Conservation (phyloP, 108 stramenopile species). For the Fragilariopsis cylindrus region DNA sequence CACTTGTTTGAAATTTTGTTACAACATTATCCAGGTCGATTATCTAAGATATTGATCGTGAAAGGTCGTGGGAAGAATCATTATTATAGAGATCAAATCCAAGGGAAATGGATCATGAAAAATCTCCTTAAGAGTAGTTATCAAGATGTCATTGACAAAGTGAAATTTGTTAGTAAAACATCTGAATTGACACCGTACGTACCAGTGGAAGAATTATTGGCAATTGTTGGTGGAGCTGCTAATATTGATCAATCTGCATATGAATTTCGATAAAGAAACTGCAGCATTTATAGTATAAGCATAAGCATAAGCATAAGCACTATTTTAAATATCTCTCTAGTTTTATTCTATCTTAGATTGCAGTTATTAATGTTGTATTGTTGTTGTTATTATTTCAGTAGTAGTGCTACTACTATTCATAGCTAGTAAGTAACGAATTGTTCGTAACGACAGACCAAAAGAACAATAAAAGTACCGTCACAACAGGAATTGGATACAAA, state of each 20-base stretch:
- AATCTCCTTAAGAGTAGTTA: conserved; percentile 20
- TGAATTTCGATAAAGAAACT: conserved; percentile 11
- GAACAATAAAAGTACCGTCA: not conserved
- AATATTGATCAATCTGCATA: conserved; percentile 17
- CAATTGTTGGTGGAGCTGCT: conserved; percentile 49
- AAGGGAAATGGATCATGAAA: conserved; percentile 22
- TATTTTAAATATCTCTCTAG: not conserved
- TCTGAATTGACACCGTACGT: conserved; percentile 49
- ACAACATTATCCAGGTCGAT: conserved; percentile 68
- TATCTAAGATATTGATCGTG: conserved; percentile 51
- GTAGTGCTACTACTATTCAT: not conserved
- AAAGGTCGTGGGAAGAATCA: conserved; percentile 38
- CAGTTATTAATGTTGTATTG: not conserved
- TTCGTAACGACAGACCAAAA: conserved; percentile 20
- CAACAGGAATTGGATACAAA: conserved; percentile 27
- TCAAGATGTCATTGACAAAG: conserved; percentile 29
- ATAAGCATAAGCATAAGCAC: not conserved
- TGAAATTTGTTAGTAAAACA: conserved; percentile 35
- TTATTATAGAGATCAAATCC: conserved; percentile 12
- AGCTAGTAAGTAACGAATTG: conserved; percentile 7
- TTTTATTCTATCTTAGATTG: not conserved
- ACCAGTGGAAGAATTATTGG: conserved; percentile 36
- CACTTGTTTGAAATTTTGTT: conserved; percentile 37
- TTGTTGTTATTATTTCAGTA: no score
- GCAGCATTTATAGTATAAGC: no score